phyloP scores from a whole-genome alignment of 305 asterid species.

The Solanum hybrid region DNA sequence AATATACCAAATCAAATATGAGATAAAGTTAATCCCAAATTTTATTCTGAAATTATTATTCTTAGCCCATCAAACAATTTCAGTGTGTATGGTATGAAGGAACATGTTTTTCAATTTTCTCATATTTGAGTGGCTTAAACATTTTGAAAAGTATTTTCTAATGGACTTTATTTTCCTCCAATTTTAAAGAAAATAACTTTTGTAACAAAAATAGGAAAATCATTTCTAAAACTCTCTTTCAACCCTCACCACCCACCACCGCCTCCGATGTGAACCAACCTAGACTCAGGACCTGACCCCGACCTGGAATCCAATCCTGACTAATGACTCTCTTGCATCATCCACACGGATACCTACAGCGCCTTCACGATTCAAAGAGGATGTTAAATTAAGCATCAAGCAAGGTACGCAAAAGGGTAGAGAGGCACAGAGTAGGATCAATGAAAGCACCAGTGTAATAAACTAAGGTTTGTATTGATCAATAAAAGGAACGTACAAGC shows the following conservation, averaged over 20 bases:
- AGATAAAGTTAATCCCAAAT: background rate
- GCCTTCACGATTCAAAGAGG: background rate
- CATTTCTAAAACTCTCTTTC: background rate
- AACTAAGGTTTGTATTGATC: background rate
- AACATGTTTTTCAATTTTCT: background rate
- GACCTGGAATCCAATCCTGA: background rate
- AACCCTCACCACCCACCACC: background rate
- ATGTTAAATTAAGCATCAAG: background rate
- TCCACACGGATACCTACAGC: background rate
- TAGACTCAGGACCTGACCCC: background rate
- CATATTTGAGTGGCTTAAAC: background rate
- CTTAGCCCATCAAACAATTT: background rate
- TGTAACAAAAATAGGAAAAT: background rate
- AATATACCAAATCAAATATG: background rate
- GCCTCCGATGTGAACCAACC: background rate
- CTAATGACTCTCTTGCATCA: background rate
- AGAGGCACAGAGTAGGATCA: background rate
- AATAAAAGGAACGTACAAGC: background rate
- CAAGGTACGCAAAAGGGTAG: background rate
- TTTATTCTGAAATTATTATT: background rate
- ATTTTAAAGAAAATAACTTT: background rate
- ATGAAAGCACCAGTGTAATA: background rate
- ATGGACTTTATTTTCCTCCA: background rate
- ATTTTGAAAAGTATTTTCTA: background rate
- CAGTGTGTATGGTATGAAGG: background rate